Percentiles rank a stretch among this genome's conserved stretches.
Evolutionary conservation across 139 green algal genomes (phyloP).

Genomic region (Spirogloea muscicola): DNA sequence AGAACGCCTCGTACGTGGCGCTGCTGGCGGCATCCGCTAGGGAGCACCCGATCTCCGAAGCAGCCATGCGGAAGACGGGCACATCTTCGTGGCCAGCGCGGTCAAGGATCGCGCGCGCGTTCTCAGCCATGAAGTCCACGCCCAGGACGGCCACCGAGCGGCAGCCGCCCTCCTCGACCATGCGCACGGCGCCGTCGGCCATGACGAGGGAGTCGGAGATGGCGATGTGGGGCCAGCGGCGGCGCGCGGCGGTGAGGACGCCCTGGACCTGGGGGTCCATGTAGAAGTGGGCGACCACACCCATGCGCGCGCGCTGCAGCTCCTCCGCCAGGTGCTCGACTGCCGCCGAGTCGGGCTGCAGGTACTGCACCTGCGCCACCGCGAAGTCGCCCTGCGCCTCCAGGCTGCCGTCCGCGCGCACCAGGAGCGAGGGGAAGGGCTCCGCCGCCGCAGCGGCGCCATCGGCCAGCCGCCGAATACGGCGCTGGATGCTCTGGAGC

Average conservation of each 20-base stretch:
- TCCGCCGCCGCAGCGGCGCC: neutral
- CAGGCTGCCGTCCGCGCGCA: conserved; percentile 57
- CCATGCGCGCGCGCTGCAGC: conserved; percentile 80
- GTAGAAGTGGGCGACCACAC: conserved; percentile 98
- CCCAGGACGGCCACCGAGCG: conserved; percentile 82
- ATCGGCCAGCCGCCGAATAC: neutral
- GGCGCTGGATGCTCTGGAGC: conserved; percentile 57
- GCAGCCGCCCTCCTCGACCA: conserved; percentile 82
- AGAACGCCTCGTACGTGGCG: conserved; percentile 68
- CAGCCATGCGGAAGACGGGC: conserved; percentile 82
- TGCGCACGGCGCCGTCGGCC: conserved; percentile 55
- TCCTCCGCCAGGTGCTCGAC: conserved; percentile 59
- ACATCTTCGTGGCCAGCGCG: conserved; percentile 67
- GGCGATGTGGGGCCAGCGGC: conserved; percentile 84
- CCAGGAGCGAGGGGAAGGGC: conserved; percentile 82
- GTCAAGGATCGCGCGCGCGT: conserved; percentile 93
- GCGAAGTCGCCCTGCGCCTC: conserved; percentile 76
- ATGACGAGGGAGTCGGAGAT: conserved; percentile 92
- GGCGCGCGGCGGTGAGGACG: conserved; percentile 73
- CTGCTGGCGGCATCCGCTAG: conserved; percentile 89
- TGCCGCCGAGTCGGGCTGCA: conserved; percentile 55
- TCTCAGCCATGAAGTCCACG: conserved; percentile 99
- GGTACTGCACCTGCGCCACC: conserved; percentile 66
- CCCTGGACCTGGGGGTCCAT: conserved; percentile 98
- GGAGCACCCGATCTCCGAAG: conserved; percentile 85